A percentile compares a stretch with the other conserved stretches of the same genome.
phyloP scores from a whole-genome alignment of 192 early-diverging fungal species.

The Dissophora ornata region DNA sequence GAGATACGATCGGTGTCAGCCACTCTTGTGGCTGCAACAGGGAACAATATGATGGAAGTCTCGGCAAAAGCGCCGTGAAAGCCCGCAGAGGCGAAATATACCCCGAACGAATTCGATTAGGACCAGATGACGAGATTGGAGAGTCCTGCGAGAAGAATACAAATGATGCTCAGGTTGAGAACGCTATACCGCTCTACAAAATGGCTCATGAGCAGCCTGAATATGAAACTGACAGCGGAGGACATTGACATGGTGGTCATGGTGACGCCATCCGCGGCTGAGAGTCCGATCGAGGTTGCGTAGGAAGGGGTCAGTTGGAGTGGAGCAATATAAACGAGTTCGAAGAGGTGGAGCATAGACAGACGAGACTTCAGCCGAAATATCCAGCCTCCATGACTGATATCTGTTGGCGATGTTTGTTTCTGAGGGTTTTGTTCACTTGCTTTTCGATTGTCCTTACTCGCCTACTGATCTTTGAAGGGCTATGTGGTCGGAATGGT shows the following conservation, averaged over 20 bases:
- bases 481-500: too few species aligned
- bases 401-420: too few species aligned
- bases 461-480: too few species aligned
- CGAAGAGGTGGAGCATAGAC: too few species aligned
- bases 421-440: too few species aligned
- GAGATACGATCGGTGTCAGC: not conserved
- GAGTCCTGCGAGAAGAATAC: not conserved
- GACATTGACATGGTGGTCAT: slow-evolving; percentile 9
- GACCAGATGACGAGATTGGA: slow-evolving; percentile 3
- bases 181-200: slow-evolving; percentile 19
- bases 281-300: slow-evolving; percentile 18
- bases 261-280: slow-evolving; percentile 15
- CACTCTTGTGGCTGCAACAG: slow-evolving; percentile 10
- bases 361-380: too few species aligned
- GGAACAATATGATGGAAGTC: slow-evolving; percentile 16
- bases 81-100: too few species aligned
- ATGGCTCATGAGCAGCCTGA: too few species aligned
- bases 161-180: slow-evolving; percentile 11
- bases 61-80: slow-evolving; percentile 25
- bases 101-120: too few species aligned
- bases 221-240: not conserved
- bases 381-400: too few species aligned
- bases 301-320: not conserved
- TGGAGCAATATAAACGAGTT: too few species aligned
- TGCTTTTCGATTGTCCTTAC: too few species aligned